Percentiles rank a stretch among this genome's conserved stretches.
Evolutionary conservation across 192 early-diverging fungal species (phyloP).

Genomic region (Coemansia nantahalensis): DNA sequence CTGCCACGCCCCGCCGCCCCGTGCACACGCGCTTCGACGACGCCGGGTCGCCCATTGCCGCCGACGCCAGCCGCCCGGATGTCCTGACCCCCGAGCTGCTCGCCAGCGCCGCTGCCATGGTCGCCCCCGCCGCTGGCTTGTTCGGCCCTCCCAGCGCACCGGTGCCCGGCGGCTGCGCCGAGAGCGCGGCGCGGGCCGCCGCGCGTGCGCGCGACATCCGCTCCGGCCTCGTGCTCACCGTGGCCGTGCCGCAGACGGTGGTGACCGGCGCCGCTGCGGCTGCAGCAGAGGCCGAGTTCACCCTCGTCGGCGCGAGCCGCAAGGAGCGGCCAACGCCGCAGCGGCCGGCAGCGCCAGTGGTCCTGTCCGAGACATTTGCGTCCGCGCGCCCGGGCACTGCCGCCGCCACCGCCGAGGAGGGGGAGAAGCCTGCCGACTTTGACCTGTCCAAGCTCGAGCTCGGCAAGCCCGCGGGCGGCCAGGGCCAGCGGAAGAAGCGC

Average conservation of each 20-base stretch:
- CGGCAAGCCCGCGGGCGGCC: neutral
- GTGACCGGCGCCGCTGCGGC: neutral
- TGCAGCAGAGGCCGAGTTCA: too few relatives aligned
- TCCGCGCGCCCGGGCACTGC: slow-evolving; percentile 1
- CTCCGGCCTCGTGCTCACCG: slow-evolving; percentile 20
- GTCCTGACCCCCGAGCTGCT: slow-evolving; percentile 18
- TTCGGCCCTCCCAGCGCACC: slow-evolving; percentile 11
- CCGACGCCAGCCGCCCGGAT: neutral
- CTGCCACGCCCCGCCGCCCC: neutral
- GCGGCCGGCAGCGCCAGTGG: slow-evolving; percentile 5
- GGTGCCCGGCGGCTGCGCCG: too few relatives aligned
- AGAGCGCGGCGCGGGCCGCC: too few relatives aligned
- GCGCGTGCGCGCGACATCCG: slow-evolving; percentile 31
- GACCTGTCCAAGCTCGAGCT: slow-evolving; percentile 17
- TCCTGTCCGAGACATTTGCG: slow-evolving; percentile 23
- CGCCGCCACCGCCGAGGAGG: too few relatives aligned
- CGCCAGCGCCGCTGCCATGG: slow-evolving; percentile 3
- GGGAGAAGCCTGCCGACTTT: slow-evolving; percentile 2
- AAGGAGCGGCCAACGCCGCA: slow-evolving; percentile 1
- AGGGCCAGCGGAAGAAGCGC: neutral
- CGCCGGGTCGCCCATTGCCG: neutral
- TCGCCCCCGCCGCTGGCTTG: slow-evolving; percentile 17
- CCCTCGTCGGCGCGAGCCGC: too few relatives aligned
- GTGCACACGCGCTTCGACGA: slow-evolving; percentile 46
- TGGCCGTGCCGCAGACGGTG: slow-evolving; percentile 18